These are phyloP conservation scores for Hericium coralloides DNA, from an alignment of 768 basidiomycete species.

Conservation along the genomic window DNA sequence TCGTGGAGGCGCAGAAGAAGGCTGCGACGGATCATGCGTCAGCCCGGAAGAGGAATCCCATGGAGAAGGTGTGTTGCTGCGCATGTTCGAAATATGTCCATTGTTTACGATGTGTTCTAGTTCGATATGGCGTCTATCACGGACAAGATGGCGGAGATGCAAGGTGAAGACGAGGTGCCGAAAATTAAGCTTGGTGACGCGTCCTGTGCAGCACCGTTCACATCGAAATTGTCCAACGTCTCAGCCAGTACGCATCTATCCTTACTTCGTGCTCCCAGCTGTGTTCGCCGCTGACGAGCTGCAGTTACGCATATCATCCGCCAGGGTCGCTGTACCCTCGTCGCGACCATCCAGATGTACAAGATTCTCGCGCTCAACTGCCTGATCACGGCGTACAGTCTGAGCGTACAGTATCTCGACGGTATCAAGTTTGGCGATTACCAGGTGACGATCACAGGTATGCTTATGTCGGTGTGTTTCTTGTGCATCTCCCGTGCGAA, in stretches of 20 bases:
- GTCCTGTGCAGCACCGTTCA: conserved; percentile 97
- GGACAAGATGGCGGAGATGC: conserved; percentile 84
- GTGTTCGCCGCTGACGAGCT: neutral
- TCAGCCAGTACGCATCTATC: conserved; percentile 75
- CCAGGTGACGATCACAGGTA: conserved; percentile 93
- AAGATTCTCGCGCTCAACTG: conserved; percentile 98
- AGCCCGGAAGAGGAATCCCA: conserved; percentile 75
- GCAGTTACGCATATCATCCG: conserved; percentile 94
- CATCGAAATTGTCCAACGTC: conserved; percentile 96
- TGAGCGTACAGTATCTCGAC: conserved; percentile 95
- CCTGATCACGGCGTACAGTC: conserved; percentile 95
- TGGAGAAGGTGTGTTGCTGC: conserved; percentile 66
- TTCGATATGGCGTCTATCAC: conserved; percentile 76
- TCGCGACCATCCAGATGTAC: conserved; percentile 99
- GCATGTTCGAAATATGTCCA: neutral
- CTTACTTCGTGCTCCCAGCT: neutral
- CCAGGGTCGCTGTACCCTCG: conserved; percentile 98
- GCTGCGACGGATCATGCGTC: conserved; percentile 55
- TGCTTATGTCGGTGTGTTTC: conserved; percentile 98
- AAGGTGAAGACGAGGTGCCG: conserved; percentile 89
- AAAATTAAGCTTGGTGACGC: conserved; percentile 99
- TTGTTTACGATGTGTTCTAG: conserved; percentile 26
- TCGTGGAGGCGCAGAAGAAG: conserved; percentile 81
- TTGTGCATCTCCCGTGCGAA: conserved; percentile 95
- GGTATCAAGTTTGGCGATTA: conserved; percentile 99